Evolutionary conservation across 1,284 basidiomycete species (phyloP), one percentile per base, ranked within the genome.

Genomic region (Pascua guehoae): DNA sequence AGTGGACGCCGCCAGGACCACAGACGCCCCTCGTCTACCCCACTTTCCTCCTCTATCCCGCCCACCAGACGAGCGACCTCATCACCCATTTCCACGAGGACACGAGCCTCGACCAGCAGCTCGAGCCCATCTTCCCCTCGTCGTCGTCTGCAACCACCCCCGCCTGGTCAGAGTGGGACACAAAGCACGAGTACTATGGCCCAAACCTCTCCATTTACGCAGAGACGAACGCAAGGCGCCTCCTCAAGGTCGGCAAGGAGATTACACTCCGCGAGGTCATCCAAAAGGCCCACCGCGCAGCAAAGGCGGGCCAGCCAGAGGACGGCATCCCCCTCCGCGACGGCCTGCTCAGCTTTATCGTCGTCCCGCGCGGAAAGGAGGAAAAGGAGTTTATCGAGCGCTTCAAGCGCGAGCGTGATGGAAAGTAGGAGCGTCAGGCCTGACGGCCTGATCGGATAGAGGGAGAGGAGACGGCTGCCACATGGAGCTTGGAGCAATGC

Each of bases 21-120:
- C 84, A 67, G 8, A 65, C 66, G 80, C 85, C 88, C 0, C 78
- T 98, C 51, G 79, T 95, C 58, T 80, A 96, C 70, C 93, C 95
- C 5, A 86, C 89, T 17, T 89, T 96, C 78, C 87, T 98, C 74
- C 82, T 97, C 59, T 97, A 98, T 74, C 96, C 96, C 2, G 87
- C 91, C 74, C 81, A 94, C 68, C 84, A 86, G 37, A 90, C 86
- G 24, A 89, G 91, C 49, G 94, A 99, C 77, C 82, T 94, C 57
- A 89, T 97, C 65, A 82, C 88, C 12, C 82, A 87, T 55, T 97
- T 93, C 78, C 83, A 87, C 66, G 93, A 97, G 74, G 84, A 88
- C 63, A 88, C 89, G 1, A 83, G 90, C 1, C 89, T 98, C 69
- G 81, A 83, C 8, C 84, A 84, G 41, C 89, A 96, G 66, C 80